phyloP scores from a whole-genome alignment of 768 basidiomycete species.

The Mrakia frigida region DNA sequence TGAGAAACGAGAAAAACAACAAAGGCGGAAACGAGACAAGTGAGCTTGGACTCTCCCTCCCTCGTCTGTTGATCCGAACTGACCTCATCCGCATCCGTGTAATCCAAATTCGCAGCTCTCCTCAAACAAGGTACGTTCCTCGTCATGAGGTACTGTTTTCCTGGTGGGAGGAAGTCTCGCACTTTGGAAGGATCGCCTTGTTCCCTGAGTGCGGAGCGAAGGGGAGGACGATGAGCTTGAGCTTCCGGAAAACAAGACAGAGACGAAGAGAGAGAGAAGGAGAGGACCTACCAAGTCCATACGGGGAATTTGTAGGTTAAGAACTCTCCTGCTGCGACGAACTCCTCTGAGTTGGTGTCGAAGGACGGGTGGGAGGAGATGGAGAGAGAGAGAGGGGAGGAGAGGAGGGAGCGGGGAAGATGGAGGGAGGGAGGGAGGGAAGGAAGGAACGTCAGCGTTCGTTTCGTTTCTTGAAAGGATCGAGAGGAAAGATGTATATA shows the following conservation, averaged over 20 bases:
- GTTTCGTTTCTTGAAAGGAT: background rate
- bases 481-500: background rate
- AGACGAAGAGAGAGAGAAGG: background rate
- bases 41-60: background rate
- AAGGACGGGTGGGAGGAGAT: slow-evolving; percentile 38
- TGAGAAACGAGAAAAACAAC: background rate
- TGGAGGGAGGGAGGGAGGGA: background rate
- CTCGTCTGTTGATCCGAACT: background rate
- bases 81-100: slow-evolving; percentile 84
- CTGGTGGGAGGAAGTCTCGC: slow-evolving; percentile 85
- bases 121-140: slow-evolving; percentile 95
- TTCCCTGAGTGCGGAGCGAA: slow-evolving; percentile 57
- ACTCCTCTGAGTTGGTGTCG: slow-evolving; percentile 68
- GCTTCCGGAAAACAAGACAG: background rate
- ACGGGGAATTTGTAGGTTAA: slow-evolving; percentile 96
- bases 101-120: slow-evolving; percentile 82
- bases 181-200: slow-evolving; percentile 78
- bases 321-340: slow-evolving; percentile 96
- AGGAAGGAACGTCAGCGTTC: slow-evolving; percentile 15
- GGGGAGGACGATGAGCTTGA: background rate
- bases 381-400: slow-evolving; percentile 38
- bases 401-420: background rate
- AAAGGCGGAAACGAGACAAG: background rate
- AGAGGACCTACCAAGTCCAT: slow-evolving; percentile 75
- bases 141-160: slow-evolving; percentile 95